Evolutionary conservation across 1,284 basidiomycete genomes (phyloP), one percentile per base, ranked within the genome.

Genomic region (Volvariella volvacea): DNA sequence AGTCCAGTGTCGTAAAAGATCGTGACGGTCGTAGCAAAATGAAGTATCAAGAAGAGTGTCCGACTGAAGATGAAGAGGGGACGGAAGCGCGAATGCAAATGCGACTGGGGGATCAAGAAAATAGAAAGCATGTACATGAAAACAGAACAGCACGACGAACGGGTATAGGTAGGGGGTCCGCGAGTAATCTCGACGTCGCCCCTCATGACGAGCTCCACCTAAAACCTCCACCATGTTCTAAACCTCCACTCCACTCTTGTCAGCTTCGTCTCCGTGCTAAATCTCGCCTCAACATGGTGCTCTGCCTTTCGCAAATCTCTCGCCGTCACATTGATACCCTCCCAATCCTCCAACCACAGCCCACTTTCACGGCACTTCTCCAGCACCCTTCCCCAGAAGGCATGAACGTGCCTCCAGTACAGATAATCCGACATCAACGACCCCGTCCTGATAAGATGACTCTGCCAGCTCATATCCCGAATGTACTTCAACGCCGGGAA

Each of bases 401-500:
- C 12, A 28, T 28, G 25, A 6, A 28, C 25, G 25, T 28, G 25
- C 47, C 59, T 52, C 17, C 67, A 44, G 28, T 50, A 28, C 51
- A 50, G 36, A 44, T 48, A 15, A 33, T 47, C 22, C 25, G 45
- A 44, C 1, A 38, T 31, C 28, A 22, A 22, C 3, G 43, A 42
- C 28, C 55, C 59, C 3, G 60, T 33, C 16, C 72, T 50, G 51
- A 74, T 60, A 10, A 50, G 20, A 46, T 68, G 66, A 45, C 68
- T 70, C 45, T 61, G 65, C 56, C 59, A 61, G 50, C 70, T 70
- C 63, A 87, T 64, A 61, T 87, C 84, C 21, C 83, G 64, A 44
- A 87, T 70, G 55, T 73, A 83, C 51, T 65, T 64, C 43, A 87
- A 59, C 6, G 58, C 58, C 17, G 84, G 83, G 60, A 87, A 87